phyloP scores from a whole-genome alignment of 257 asterid species.

The Scutellaria baicalensis region DNA sequence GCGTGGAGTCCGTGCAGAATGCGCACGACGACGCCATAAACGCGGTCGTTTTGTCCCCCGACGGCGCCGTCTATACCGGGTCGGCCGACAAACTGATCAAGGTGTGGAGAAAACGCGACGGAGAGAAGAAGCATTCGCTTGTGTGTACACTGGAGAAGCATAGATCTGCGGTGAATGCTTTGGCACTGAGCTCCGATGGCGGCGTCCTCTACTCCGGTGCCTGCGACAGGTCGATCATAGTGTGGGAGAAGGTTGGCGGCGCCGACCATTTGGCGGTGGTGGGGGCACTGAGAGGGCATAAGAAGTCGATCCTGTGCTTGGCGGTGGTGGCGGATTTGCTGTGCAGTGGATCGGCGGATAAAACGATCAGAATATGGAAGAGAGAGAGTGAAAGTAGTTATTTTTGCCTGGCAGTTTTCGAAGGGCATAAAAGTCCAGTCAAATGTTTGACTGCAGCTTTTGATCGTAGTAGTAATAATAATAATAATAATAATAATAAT shows the following conservation, averaged over 20 bases:
- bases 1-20: slow-evolving; percentile 54
- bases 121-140: slow-evolving; percentile 26
- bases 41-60: slow-evolving; percentile 42
- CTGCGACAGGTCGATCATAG: slow-evolving; percentile 64
- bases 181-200: slow-evolving; percentile 59
- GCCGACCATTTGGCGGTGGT: slow-evolving; percentile 31
- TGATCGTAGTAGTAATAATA: slow-evolving; percentile 11
- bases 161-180: slow-evolving; percentile 68
- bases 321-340: slow-evolving; percentile 48
- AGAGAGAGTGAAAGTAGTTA: slow-evolving; percentile 49
- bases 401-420: slow-evolving; percentile 58
- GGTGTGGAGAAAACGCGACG: slow-evolving; percentile 40
- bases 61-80: slow-evolving; percentile 53
- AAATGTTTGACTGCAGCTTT: slow-evolving; percentile 57
- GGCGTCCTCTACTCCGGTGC: slow-evolving; percentile 76
- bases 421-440: slow-evolving; percentile 72
- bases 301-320: slow-evolving; percentile 60
- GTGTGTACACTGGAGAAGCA: slow-evolving; percentile 54
- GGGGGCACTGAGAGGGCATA: slow-evolving; percentile 76
- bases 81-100: slow-evolving; percentile 67
- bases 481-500: background rate
- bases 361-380: slow-evolving; percentile 68
- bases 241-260: slow-evolving; percentile 51
- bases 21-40: slow-evolving; percentile 85
- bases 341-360: slow-evolving; percentile 83